A percentile compares a stretch with the other conserved stretches of the same genome.
Conservation (phyloP, 805 yeast genomes). For the Ogataea haglerorum region DNA sequence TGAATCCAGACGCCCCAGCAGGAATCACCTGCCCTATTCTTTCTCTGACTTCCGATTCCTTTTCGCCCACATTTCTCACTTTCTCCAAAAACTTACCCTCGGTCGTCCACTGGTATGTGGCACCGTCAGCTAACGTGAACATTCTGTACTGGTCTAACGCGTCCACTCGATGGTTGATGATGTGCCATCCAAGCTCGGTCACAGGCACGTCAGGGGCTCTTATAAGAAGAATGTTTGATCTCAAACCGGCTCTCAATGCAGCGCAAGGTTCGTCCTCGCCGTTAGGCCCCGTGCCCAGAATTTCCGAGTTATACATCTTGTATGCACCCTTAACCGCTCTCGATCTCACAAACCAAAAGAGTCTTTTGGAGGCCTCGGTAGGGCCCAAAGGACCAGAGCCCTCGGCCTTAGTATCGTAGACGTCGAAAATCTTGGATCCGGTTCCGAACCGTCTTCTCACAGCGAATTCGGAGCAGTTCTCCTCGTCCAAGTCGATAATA, state of each 20-base stretch:
- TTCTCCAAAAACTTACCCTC: conserved; percentile 55
- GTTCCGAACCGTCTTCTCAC: conserved; percentile 57
- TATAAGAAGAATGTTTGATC: conserved; percentile 56
- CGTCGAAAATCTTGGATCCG: conserved; percentile 56
- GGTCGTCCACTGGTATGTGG: conserved; percentile 63
- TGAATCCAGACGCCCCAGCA: conserved; percentile 54
- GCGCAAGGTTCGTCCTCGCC: conserved; percentile 59
- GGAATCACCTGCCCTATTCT: conserved; percentile 57
- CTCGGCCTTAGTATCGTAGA: conserved; percentile 43
- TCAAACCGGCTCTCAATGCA: conserved; percentile 54
- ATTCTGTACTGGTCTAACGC: conserved; percentile 58
- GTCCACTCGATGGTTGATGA: conserved; percentile 56
- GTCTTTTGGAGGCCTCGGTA: conserved; percentile 39
- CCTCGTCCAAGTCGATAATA: conserved; percentile 42
- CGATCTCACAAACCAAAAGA: conserved; percentile 57
- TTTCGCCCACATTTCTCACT: conserved; percentile 58
- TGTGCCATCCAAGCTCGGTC: conserved; percentile 63
- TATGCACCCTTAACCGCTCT: conserved; percentile 66
- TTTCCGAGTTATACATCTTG: conserved; percentile 46
- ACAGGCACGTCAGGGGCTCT: conserved; percentile 48
- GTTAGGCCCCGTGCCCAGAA: conserved; percentile 41
- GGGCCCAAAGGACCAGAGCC: conserved; percentile 38
- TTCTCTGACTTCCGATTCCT: conserved; percentile 60
- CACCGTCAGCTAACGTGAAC: conserved; percentile 59
- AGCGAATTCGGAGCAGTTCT: conserved; percentile 39